Percentiles rank a stretch among this genome's conserved stretches.
Conservation (phyloP, 208 protist genomes). For the Leishmania mexicana region DNA sequence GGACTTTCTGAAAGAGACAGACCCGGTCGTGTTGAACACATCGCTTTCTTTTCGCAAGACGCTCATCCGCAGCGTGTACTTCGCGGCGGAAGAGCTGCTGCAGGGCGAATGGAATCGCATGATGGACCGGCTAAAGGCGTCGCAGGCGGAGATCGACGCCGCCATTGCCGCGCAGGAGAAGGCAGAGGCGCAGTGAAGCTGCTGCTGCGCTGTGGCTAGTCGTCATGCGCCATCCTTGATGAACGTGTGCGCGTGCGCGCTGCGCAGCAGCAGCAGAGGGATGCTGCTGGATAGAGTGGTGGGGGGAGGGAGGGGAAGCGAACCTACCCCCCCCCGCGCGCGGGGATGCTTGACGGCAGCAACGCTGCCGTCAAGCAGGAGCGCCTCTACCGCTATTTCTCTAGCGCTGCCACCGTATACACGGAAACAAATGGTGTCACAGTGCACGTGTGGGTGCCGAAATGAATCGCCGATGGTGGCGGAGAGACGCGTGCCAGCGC, state of each 20-base stretch:
- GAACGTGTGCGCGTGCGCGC: not conserved
- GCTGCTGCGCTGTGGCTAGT: not conserved
- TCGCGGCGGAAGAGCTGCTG: conserved; percentile 66
- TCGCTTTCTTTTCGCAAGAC: conserved; percentile 77
- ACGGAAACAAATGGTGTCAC: no score
- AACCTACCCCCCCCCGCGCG: no score
- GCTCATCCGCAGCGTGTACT: conserved; percentile 82
- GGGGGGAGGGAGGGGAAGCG: no score
- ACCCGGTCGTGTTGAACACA: conserved; percentile 80
- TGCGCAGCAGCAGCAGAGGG: no score
- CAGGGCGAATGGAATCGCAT: conserved; percentile 63
- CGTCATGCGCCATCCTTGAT: not conserved
- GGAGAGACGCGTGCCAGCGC: not conserved
- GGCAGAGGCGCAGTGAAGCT: not conserved
- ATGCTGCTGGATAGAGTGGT: no score
- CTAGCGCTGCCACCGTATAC: no score
- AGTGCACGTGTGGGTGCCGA: no score
- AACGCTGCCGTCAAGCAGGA: no score
- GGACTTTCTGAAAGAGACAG: conserved; percentile 89
- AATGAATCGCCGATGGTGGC: not conserved
- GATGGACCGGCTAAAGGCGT: conserved; percentile 36
- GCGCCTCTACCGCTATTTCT: no score
- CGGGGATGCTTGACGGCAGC: no score
- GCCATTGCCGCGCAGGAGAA: conserved; percentile 19
- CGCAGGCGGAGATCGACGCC: conserved; percentile 33